A percentile compares a stretch with the other conserved stretches of the same genome.
phyloP scores from a whole-genome alignment of 768 basidiomycete genomes.

The Clavaria fumosa region DNA sequence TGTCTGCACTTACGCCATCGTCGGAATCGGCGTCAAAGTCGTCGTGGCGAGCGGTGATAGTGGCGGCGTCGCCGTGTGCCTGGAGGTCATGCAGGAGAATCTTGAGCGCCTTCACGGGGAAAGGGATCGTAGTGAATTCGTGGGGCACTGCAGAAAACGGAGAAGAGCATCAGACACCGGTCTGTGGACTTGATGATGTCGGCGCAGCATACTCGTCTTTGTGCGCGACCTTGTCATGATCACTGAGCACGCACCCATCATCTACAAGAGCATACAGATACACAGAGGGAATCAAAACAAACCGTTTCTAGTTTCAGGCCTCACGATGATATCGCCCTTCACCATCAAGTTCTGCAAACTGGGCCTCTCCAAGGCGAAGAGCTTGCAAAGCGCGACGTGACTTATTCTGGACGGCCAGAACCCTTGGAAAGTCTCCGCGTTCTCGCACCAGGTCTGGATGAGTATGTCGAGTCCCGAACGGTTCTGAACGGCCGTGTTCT shows the following conservation, averaged over 20 bases:
- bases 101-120: constrained; percentile 89
- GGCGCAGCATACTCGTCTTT: constrained; percentile 49
- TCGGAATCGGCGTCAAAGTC: constrained; percentile 51
- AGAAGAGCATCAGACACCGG: constrained; percentile 2
- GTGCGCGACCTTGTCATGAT: constrained; percentile 95
- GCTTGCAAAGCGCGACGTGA: constrained; percentile 61
- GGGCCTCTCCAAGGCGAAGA: constrained; percentile 53
- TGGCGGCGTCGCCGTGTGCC: constrained; percentile 58
- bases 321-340: constrained; percentile 85
- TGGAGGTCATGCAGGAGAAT: constrained; percentile 75
- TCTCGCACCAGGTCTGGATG: constrained; percentile 90
- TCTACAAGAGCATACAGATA: too few relatives aligned
- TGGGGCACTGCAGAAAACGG: constrained; percentile 55
- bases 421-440: constrained; percentile 86
- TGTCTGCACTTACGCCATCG: constrained; percentile 42
- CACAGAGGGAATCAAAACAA: constrained; percentile 18
- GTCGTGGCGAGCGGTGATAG: constrained; percentile 40
- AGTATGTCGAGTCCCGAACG: constrained; percentile 70
- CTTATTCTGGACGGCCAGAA: constrained; percentile 87
- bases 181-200: constrained; percentile 12
- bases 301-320: constrained; percentile 70
- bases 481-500: constrained; percentile 43
- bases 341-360: constrained; percentile 56
- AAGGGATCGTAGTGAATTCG: constrained; percentile 71
- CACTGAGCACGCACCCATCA: too few relatives aligned